phyloP scores from a whole-genome alignment of 176 grass and related monocot genomes.

The Oryza australiensis region DNA sequence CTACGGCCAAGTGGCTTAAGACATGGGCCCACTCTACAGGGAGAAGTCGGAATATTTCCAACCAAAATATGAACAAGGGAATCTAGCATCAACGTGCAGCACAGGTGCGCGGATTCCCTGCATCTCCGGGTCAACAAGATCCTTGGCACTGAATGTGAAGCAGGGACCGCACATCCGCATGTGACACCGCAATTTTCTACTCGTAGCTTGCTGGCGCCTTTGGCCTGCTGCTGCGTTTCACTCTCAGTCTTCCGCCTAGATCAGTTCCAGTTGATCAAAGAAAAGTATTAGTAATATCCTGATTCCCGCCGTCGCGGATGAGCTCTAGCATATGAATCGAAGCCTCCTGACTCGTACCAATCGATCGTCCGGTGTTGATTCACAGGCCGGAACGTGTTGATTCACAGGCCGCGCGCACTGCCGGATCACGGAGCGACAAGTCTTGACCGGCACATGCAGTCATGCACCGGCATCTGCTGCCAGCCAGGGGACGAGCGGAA shows the following conservation, averaged over 20 bases:
- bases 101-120: background rate
- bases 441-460: background rate
- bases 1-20: background rate
- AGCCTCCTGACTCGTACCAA: background rate
- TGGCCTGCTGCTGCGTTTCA: background rate
- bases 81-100: background rate
- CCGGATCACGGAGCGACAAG: background rate
- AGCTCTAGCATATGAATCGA: background rate
- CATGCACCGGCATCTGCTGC: background rate
- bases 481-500: background rate
- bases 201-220: background rate
- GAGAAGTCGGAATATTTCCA: background rate
- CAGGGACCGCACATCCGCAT: background rate
- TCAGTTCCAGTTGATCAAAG: background rate
- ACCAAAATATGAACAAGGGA: background rate
- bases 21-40: background rate
- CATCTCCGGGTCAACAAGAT: conserved; percentile 20
- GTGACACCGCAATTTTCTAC: background rate
- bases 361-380: background rate
- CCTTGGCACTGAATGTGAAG: background rate
- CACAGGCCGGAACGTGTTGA: background rate
- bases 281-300: no score
- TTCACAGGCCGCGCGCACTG: no score
- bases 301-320: background rate
- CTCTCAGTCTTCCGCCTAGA: background rate